Base-by-base conservation (phyloP, 163 green algal species). In the Volvox carteri region DNA sequence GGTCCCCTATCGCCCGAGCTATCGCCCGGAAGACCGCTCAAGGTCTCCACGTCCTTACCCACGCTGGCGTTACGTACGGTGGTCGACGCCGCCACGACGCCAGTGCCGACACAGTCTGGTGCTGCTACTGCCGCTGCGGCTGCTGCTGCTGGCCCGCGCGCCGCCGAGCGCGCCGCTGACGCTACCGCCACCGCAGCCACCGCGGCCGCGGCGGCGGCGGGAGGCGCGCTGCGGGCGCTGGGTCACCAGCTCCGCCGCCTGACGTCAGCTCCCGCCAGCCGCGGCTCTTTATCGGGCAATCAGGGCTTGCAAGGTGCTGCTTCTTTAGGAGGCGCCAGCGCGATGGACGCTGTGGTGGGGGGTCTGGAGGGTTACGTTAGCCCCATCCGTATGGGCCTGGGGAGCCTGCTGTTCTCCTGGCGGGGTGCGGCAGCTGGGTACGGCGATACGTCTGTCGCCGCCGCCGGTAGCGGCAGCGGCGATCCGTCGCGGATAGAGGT, bases 201-300 rank as follows among this genome's bases (percentile, higher is more conserved):
- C 70, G 39, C 12, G 35, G 68, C 37, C 11, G 37, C 39, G 28
- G 39, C 70, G 39, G 70, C 70, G 37, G 70, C 70, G 5, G 41
- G 41, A 8, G 60, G 60, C 28, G 78, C 81, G 21, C 65, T 87
- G 46, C 65, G 65, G 18, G 81, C 81, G 14, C 30, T 87, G 3
- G 81, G 81, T 0, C 46, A 80, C 65, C 65, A 70, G 67, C 81
- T 87, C 19, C 81, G 81, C 21, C 81, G 48, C 44, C 65, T 87
- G 2, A 87, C 81, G 44, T 87, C 65, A 14, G 33, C 42, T 28
- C 58, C 80, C 62, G 1, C n/a, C 81, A 87, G 65, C 81, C 79
- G 58, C 14, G 37, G 56, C 14, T 52, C 39, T 19, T 54, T 41
- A 30, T 74, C 50, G 3, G 50, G 58, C 78, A 86, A 44, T 25